These are phyloP conservation scores for Rhizoclosmatium globosum DNA, from an alignment of 192 early-diverging fungal species.

Conservation along the genomic window DNA sequence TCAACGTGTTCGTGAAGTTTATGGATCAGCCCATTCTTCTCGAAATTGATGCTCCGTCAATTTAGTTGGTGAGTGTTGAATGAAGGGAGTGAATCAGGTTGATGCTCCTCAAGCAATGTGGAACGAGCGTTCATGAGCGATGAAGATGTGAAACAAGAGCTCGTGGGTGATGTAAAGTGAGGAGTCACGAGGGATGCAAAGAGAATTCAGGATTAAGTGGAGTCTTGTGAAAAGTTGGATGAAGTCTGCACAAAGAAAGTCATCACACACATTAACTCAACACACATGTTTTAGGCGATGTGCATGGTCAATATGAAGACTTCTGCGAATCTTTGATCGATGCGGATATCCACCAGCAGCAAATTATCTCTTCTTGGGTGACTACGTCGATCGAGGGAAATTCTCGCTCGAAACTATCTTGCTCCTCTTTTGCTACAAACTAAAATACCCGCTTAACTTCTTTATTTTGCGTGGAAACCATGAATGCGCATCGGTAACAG, in stretches of 20 bases:
- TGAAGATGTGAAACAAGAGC: no score
- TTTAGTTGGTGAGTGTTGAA: constrained; percentile 46
- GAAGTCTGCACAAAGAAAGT: no score
- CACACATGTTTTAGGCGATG: constrained; percentile 70
- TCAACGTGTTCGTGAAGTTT: constrained; percentile 84
- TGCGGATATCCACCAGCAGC: constrained; percentile 90
- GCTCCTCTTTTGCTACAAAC: constrained; percentile 93
- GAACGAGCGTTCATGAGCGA: no score
- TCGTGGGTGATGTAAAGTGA: no score
- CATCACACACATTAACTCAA: no score
- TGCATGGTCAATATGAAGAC: constrained; percentile 96
- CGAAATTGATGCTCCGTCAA: constrained; percentile 59
- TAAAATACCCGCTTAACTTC: constrained; percentile 95
- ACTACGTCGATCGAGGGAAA: constrained; percentile 98
- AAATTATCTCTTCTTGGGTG: constrained; percentile 92
- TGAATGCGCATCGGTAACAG: constrained; percentile 93
- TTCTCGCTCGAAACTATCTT: constrained; percentile 94
- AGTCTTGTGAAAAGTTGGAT: no score
- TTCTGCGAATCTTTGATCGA: constrained; percentile 92
- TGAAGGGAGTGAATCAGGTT: no score
- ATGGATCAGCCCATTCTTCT: constrained; percentile 80
- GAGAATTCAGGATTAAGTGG: no score
- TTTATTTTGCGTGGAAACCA: constrained; percentile 97
- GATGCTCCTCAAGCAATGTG: no score
- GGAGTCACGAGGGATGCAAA: no score